These are phyloP conservation scores for Penicillium sumatraense DNA, from an alignment of 2,329 filamentous ascomycete species.

Conservation along the genomic window DNA sequence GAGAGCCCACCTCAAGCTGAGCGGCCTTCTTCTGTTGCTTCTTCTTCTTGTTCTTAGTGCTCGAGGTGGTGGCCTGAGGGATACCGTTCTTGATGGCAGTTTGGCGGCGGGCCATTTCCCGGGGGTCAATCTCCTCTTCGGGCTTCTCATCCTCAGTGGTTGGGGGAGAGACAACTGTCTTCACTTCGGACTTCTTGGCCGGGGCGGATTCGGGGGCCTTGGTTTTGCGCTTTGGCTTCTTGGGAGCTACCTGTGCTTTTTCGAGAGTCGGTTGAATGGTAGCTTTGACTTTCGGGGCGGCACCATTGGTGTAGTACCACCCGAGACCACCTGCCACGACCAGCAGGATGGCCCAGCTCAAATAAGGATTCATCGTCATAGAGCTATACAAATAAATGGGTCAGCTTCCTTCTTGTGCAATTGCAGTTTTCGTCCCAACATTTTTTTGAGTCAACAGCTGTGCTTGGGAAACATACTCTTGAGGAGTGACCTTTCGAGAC, in stretches of 20 bases:
- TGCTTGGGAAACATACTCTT: conserved; percentile 14
- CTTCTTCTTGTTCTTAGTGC: conserved; percentile 60
- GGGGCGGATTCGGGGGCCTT: conserved; percentile 35
- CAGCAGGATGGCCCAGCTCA: conserved; percentile 51
- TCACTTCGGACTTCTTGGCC: conserved; percentile 36
- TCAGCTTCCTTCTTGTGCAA: background rate
- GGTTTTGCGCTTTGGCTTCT: conserved; percentile 49
- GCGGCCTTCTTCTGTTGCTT: conserved; percentile 70
- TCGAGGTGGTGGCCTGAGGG: conserved; percentile 51
- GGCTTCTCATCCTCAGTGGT: conserved; percentile 37
- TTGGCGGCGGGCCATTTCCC: conserved; percentile 77
- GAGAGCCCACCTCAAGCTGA: conserved; percentile 58
- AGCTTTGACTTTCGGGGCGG: conserved; percentile 36
- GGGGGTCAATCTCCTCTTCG: conserved; percentile 69
- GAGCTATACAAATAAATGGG: conserved; percentile 13
- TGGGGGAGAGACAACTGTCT: conserved; percentile 33
- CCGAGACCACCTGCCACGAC: conserved; percentile 46
- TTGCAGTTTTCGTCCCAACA: background rate
- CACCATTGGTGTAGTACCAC: conserved; percentile 47
- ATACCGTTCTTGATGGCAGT: conserved; percentile 72
- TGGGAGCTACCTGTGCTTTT: conserved; percentile 41
- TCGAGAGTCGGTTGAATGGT: conserved; percentile 36
- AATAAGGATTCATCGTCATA: conserved; percentile 48
- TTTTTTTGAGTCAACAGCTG: background rate
- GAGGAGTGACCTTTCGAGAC: background rate